Percentiles rank a stretch among this genome's conserved stretches.
phyloP scores from a whole-genome alignment of 768 basidiomycete genomes.

The Ramaria sp. region DNA sequence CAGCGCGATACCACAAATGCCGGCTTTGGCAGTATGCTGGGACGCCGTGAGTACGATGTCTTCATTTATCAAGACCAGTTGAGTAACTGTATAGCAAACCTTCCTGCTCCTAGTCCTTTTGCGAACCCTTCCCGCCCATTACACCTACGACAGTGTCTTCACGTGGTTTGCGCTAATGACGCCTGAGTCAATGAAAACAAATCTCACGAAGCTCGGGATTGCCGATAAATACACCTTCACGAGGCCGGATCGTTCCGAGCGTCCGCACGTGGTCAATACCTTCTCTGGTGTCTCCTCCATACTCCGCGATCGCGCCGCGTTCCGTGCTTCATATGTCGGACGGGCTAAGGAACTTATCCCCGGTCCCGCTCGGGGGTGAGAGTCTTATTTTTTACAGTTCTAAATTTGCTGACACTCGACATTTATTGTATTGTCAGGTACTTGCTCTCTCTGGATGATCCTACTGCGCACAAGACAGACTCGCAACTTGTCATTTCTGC shows the following conservation, averaged over 20 bases:
- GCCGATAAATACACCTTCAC: conserved; percentile 43
- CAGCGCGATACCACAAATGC: conserved; percentile 61
- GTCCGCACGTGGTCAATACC: background rate
- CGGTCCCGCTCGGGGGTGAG: background rate
- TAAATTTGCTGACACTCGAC: background rate
- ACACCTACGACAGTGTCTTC: conserved; percentile 57
- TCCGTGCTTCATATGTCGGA: background rate
- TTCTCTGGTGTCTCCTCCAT: background rate
- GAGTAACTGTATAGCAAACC: background rate
- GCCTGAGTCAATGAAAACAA: conserved; percentile 51
- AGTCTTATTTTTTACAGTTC: background rate
- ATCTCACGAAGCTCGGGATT: conserved; percentile 47
- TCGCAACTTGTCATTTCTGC: background rate
- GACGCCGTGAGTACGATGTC: conserved; percentile 24
- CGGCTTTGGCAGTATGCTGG: conserved; percentile 70
- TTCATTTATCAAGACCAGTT: background rate
- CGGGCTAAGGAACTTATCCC: background rate
- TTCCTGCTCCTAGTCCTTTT: conserved; percentile 36
- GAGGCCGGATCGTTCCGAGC: conserved; percentile 28
- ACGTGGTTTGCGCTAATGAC: conserved; percentile 89
- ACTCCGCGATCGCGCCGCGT: background rate
- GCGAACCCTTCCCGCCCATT: conserved; percentile 63
- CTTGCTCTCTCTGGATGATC: background rate
- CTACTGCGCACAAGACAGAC: background rate
- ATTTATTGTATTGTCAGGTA: background rate